These are phyloP conservation scores for Agaricus subrufescens DNA, from an alignment of 768 basidiomycete species.

Conservation along the genomic window DNA sequence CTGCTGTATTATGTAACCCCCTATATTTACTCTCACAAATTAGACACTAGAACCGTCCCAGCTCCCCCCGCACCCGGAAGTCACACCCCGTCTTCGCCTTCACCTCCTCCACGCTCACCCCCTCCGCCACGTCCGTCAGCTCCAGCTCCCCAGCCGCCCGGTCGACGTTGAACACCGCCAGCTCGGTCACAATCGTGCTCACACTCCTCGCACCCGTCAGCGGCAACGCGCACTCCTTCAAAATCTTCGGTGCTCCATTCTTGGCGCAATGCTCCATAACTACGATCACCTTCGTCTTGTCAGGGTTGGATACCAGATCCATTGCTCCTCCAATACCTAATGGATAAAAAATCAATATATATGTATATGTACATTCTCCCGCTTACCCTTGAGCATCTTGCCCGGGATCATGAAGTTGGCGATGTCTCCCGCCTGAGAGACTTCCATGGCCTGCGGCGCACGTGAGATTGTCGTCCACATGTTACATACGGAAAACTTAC, in stretches of 20 bases:
- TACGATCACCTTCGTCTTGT: slow-evolving; percentile 88
- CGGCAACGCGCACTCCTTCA: slow-evolving; percentile 76
- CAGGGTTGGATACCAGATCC: slow-evolving; percentile 95
- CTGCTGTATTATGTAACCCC: slow-evolving; percentile 5
- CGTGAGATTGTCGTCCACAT: not conserved
- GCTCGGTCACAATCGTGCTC: slow-evolving; percentile 90
- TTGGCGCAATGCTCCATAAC: slow-evolving; percentile 90
- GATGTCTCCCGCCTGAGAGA: slow-evolving; percentile 87
- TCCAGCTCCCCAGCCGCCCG: slow-evolving; percentile 65
- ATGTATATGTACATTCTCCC: no score
- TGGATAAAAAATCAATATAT: no score
- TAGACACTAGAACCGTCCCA: slow-evolving; percentile 35
- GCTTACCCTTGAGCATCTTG: slow-evolving; percentile 76
- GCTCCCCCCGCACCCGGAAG: slow-evolving; percentile 55
- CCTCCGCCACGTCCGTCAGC: slow-evolving; percentile 80
- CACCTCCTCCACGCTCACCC: slow-evolving; percentile 79
- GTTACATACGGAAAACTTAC: slow-evolving; percentile 37
- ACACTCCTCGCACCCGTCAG: slow-evolving; percentile 86
- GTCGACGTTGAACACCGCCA: slow-evolving; percentile 88
- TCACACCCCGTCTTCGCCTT: slow-evolving; percentile 82
- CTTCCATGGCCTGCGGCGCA: slow-evolving; percentile 78
- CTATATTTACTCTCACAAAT: not conserved
- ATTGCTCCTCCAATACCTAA: slow-evolving; percentile 92
- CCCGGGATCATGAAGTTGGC: slow-evolving; percentile 99
- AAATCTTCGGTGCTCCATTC: slow-evolving; percentile 86